Evolutionary conservation across 208 protist genomes (phyloP).

Genomic region (Novymonas esmeraldas): DNA sequence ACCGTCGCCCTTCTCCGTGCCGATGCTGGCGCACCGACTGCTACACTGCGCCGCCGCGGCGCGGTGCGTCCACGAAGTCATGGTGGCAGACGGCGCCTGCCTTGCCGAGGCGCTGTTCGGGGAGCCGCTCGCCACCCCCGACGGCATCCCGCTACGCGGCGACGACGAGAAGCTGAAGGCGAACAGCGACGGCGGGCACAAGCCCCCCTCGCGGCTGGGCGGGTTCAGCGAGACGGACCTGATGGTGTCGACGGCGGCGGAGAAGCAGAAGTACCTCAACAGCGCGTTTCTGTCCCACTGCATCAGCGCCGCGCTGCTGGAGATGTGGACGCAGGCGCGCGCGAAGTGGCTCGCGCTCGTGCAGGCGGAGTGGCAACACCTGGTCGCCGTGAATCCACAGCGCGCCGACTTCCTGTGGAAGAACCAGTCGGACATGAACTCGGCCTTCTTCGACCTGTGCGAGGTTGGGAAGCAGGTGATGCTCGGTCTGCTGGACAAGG

Average conservation of each 20-base stretch:
- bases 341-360: conserved; percentile 68
- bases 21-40: conserved; percentile 30
- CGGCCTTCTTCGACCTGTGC: conserved; percentile 89
- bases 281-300: conserved; percentile 35
- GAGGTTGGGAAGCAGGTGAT: conserved; percentile 86
- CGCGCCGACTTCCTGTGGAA: conserved; percentile 83
- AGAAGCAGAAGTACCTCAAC: conserved; percentile 55
- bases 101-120: conserved; percentile 58
- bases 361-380: conserved; percentile 52
- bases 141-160: conserved; percentile 56
- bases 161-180: conserved; percentile 45
- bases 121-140: conserved; percentile 42
- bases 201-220: conserved; percentile 28
- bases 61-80: conserved; percentile 37
- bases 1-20: conserved; percentile 61
- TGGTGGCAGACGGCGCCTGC: conserved; percentile 17
- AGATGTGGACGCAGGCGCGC: conserved; percentile 67
- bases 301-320: conserved; percentile 49
- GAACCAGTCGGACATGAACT: conserved; percentile 82
- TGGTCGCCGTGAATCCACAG: conserved; percentile 41
- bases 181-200: conserved; percentile 16
- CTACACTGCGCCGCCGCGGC: conserved; percentile 34
- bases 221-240: conserved; percentile 58
- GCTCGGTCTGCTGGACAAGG: conserved; percentile 58
- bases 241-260: conserved; percentile 34